Base-by-base conservation (phyloP, 2,329 filamentous ascomycete species). In the Paraconiothyrium brasiliense region DNA sequence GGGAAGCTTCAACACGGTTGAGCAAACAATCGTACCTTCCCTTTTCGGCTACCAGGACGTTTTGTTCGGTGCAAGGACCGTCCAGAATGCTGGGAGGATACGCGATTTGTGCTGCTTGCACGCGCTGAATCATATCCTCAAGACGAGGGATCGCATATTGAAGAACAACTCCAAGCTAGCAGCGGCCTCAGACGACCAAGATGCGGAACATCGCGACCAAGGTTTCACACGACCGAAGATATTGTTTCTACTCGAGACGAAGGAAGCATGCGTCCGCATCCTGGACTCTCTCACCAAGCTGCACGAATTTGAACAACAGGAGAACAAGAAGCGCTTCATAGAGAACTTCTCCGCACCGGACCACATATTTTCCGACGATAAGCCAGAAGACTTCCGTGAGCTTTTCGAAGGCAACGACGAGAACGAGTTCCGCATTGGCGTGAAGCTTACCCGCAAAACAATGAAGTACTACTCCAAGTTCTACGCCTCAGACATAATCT, bases 391-490 rank as follows among this genome's bases (percentile, higher is more conserved):
- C 76, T 98, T 97, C 79, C 85, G 87, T 27, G 92, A 97, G 59
- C 85, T 98, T 0, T 99, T 99, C 73, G 90, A 90, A 63, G 95
- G 95, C 61, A 98, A 97, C 75, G 93, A 97, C 76, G 95, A 98
- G 76, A 95, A 99, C 80, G 95, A 96, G 87, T 99, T 98, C 81
- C 89, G 94, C 3, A 83, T 98, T 1, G 95, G 94, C n/a, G 80
- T 99, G 74, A 99, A 98, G 79, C 96, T 99, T 77, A 98, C 95
- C 0, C 88, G 95, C 63, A 98, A 97, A 80, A 97, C 93, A 0
- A 85, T 98, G 75, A 98, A 97, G 77, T 95, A 92, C 76, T 99
- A 97, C 81, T 87, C 94, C 0, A 91, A 93, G 64, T 99, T 99
- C 78, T 98, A 98, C 83, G 94, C 91, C 76, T 97, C 94, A 10